Evolutionary conservation across 768 basidiomycete species (phyloP).

Genomic region (Leucocoprinus leucothites): DNA sequence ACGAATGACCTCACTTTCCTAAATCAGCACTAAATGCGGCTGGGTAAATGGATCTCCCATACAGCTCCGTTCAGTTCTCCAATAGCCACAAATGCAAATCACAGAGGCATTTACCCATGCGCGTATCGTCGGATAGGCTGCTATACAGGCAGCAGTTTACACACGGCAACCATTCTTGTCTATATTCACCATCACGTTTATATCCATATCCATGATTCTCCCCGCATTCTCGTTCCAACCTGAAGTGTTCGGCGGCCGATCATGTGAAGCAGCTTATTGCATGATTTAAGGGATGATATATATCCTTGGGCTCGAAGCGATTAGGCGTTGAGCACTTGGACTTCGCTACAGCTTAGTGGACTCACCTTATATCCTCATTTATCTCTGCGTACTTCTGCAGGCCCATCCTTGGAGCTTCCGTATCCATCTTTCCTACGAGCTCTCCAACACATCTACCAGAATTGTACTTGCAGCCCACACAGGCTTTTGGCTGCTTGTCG

Average conservation of each 20-base stretch:
- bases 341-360: not conserved
- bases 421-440: too few relatives aligned
- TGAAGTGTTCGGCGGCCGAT: not conserved
- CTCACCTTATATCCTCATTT: not conserved
- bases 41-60: slow-evolving; percentile 3
- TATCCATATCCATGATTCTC: not conserved
- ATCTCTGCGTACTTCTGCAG: not conserved
- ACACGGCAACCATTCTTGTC: not conserved
- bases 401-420: too few relatives aligned
- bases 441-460: too few relatives aligned
- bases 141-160: not conserved
- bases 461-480: too few relatives aligned
- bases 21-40: not conserved
- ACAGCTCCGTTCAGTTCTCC: not conserved
- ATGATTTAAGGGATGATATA: not conserved
- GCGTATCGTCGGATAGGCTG: not conserved
- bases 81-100: not conserved
- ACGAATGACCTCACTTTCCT: not conserved
- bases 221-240: not conserved
- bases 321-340: not conserved
- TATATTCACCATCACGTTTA: not conserved
- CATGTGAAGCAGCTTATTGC: slow-evolving; percentile 1
- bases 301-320: not conserved
- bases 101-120: not conserved
- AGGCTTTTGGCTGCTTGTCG: too few relatives aligned